Evolutionary conservation across 208 protist species (phyloP), one percentile per base, ranked within the genome.

Genomic region (Naegleria fowleri): DNA sequence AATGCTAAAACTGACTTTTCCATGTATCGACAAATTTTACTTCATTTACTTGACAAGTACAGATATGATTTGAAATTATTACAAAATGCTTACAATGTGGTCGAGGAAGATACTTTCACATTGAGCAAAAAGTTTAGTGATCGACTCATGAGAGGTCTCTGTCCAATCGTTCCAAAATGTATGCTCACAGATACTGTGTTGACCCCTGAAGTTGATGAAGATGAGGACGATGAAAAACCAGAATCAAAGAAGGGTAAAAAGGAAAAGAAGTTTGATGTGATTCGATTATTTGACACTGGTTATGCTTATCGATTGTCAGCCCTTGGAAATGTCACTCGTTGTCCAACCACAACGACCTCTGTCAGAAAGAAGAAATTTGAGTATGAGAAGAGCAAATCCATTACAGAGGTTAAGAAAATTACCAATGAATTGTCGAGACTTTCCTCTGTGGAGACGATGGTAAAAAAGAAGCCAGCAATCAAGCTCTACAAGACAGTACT

Each of bases 91-190:
- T 43, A 86, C n/a, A 48, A 29, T 43, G 15, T 86, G 0, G n/a
- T 86, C 16, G 33, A 40, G 5, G 33, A 86, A n/a, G 83, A 86
- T 43, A 86, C 83, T 43, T 86, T 86, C n/a, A 48, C 13, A 29
- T 86, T 86, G 38, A 48, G 83, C n/a, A 86, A 86, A 19, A 86
- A 48, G 29, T 86, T 38, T 43, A 40, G 9, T 86, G 83, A 86
- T 22, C 15, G 33, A 86, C 29, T 39, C 15, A 43, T 33, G 11
- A 40, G n/a, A 43, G 83, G 83, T 36, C n/a, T 79, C 9, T 79
- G 67, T 79, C 67, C 67, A 79, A 79, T 25, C 0, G 29, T 79
- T 79, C 67, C 67, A 79, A 79, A 79, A 79, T 79, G 67, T 79
- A 79, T 79, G 67, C 29, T 79, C 16, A 79, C 67, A 36, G 67